These are phyloP conservation scores for Sporothrix globosa DNA, from an alignment of 2,329 filamentous ascomycete species.

Conservation along the genomic window DNA sequence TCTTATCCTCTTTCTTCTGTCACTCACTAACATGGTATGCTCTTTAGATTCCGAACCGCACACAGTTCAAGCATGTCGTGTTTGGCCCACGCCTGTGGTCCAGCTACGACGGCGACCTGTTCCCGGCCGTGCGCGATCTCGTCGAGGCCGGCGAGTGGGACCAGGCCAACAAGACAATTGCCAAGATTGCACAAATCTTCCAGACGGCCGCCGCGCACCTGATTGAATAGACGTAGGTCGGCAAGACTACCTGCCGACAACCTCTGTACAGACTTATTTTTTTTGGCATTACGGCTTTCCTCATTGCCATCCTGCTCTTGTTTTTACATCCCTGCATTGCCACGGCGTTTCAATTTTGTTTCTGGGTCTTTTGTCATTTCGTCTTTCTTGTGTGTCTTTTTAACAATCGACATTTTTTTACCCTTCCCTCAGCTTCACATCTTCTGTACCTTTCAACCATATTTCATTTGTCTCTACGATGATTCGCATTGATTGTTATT, in stretches of 20 bases:
- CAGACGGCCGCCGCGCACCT: conserved; percentile 56
- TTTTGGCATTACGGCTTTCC: too few species aligned
- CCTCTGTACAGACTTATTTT: background rate
- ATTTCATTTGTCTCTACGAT: conserved; percentile 21
- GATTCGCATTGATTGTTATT: background rate
- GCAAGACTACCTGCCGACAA: too few species aligned
- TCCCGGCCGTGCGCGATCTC: conserved; percentile 84
- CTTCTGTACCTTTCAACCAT: background rate
- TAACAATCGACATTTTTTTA: conserved; percentile 4
- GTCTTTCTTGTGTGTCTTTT: conserved; percentile 9
- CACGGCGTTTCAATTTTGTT: conserved; percentile 30
- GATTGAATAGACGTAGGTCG: conserved; percentile 14
- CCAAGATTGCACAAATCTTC: conserved; percentile 72
- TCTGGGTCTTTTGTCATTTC: background rate
- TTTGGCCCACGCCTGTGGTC: conserved; percentile 83
- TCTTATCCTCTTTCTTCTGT: background rate
- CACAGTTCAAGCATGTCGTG: conserved; percentile 91
- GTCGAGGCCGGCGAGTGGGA: conserved; percentile 73
- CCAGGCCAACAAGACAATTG: conserved; percentile 66
- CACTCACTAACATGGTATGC: conserved; percentile 3
- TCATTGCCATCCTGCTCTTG: background rate
- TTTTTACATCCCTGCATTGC: conserved; percentile 33
- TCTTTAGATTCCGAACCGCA: conserved; percentile 74
- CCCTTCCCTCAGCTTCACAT: background rate
- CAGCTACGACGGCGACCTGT: conserved; percentile 67